Percentiles rank a stretch among this genome's conserved stretches.
These are phyloP conservation scores for Metschnikowia reukaufii DNA, from an alignment of 805 yeast genomes.

Conservation along the genomic window DNA sequence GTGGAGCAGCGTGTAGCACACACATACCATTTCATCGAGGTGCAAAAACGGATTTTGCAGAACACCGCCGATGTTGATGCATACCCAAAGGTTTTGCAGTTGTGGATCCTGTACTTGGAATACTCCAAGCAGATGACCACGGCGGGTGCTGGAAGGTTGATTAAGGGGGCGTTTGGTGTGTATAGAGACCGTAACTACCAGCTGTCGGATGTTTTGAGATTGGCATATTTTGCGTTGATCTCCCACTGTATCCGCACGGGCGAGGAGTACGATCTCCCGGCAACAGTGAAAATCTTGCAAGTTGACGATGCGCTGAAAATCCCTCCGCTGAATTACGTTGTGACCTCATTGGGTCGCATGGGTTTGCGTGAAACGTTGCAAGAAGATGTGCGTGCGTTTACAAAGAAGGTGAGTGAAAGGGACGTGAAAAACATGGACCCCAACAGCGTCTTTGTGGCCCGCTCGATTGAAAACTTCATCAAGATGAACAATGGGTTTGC, in stretches of 20 bases:
- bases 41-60: conserved; percentile 19
- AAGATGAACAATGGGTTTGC: conserved; percentile 19
- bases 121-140: conserved; percentile 15
- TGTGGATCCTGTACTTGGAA: conserved; percentile 38
- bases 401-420: conserved; percentile 9
- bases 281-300: conserved; percentile 31
- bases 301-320: conserved; percentile 18
- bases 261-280: conserved; percentile 23
- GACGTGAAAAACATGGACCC: conserved; percentile 33
- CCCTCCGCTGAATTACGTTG: conserved; percentile 22
- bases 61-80: conserved; percentile 11
- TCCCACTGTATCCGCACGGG: conserved; percentile 29
- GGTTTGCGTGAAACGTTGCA: conserved; percentile 12
- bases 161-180: conserved; percentile 9
- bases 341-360: conserved; percentile 19
- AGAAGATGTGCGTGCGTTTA: conserved; percentile 10
- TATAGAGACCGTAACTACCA: conserved; percentile 18
- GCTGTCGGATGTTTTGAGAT: conserved; percentile 21
- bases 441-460: conserved; percentile 27
- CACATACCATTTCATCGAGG: conserved; percentile 28
- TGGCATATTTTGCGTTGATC: conserved; percentile 37
- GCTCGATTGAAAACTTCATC: conserved; percentile 25
- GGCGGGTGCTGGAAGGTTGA: conserved; percentile 7
- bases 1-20: conserved; percentile 34
- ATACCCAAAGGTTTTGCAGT: conserved; percentile 27